phyloP scores from a whole-genome alignment of 2,329 filamentous ascomycete genomes.

The Cladosporium sphaerospermum region DNA sequence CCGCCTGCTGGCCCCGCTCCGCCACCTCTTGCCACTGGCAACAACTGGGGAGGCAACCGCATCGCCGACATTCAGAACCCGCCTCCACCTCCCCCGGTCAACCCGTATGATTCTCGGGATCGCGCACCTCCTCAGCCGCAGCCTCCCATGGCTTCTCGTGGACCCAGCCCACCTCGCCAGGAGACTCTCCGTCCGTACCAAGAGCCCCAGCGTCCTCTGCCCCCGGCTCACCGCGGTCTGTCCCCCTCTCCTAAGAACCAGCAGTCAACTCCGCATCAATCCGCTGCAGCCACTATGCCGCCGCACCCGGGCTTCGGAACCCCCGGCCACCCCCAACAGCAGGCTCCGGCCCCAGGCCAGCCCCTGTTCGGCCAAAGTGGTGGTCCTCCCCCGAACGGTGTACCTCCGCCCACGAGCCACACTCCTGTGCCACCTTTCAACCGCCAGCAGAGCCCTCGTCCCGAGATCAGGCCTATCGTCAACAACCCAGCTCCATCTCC shows the following conservation, averaged over 20 bases:
- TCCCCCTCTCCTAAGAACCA: slow-evolving; percentile 56
- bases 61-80: slow-evolving; percentile 70
- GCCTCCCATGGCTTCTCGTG: slow-evolving; percentile 17
- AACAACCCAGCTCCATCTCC: slow-evolving; percentile 78
- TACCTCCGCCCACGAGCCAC: slow-evolving; percentile 42
- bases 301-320: slow-evolving; percentile 22
- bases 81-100: slow-evolving; percentile 58
- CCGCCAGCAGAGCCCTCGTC: slow-evolving; percentile 52
- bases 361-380: slow-evolving; percentile 21
- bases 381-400: slow-evolving; percentile 20
- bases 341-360: slow-evolving; percentile 19
- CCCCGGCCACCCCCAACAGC: slow-evolving; percentile 18
- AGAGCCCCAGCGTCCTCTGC: slow-evolving; percentile 33
- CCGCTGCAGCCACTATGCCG: slow-evolving; percentile 42
- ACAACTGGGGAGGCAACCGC: slow-evolving; percentile 58
- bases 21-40: slow-evolving; percentile 43
- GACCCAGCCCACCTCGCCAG: slow-evolving; percentile 56
- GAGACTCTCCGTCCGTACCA: slow-evolving; percentile 54
- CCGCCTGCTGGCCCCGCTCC: slow-evolving; percentile 60
- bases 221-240: slow-evolving; percentile 48
- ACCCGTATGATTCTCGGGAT: slow-evolving; percentile 77
- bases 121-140: slow-evolving; percentile 58
- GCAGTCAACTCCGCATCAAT: slow-evolving; percentile 47
- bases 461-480: slow-evolving; percentile 73
- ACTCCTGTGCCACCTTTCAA: slow-evolving; percentile 64